phyloP scores from a whole-genome alignment of 768 basidiomycete genomes.

The Amanita rubescens region DNA sequence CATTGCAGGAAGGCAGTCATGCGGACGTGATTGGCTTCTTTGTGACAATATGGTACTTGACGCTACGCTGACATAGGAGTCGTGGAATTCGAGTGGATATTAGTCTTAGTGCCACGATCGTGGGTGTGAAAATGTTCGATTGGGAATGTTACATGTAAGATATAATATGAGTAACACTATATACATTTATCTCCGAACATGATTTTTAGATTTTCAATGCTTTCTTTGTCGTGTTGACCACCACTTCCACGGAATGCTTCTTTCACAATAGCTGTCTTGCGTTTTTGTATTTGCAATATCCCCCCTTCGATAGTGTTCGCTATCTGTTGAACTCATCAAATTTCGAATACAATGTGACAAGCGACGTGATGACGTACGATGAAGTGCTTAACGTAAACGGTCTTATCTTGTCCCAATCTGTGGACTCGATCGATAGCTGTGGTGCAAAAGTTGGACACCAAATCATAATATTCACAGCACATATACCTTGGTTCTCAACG shows the following conservation, averaged over 20 bases:
- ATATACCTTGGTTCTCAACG: constrained; percentile 66
- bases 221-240: constrained; percentile 52
- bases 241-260: constrained; percentile 68
- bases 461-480: neutral
- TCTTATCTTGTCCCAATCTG: constrained; percentile 74
- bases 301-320: constrained; percentile 72
- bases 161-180: neutral
- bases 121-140: neutral
- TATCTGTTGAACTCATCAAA: constrained; percentile 33
- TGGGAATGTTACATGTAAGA: no score
- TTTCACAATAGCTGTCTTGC: constrained; percentile 82
- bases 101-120: neutral
- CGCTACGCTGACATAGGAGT: neutral
- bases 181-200: constrained; percentile 53
- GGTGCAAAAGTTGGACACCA: neutral
- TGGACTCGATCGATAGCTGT: constrained; percentile 82
- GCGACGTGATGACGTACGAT: constrained; percentile 42
- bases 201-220: constrained; percentile 73
- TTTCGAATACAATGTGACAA: neutral
- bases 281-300: constrained; percentile 74
- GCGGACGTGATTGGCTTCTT: neutral
- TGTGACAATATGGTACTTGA: neutral
- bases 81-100: neutral
- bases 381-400: constrained; percentile 80
- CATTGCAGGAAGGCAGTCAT: neutral